Evolutionary conservation across 2,329 filamentous ascomycete species (phyloP), one percentile per base, ranked within the genome.

Genomic region (Ceratocystis eucalypticola): DNA sequence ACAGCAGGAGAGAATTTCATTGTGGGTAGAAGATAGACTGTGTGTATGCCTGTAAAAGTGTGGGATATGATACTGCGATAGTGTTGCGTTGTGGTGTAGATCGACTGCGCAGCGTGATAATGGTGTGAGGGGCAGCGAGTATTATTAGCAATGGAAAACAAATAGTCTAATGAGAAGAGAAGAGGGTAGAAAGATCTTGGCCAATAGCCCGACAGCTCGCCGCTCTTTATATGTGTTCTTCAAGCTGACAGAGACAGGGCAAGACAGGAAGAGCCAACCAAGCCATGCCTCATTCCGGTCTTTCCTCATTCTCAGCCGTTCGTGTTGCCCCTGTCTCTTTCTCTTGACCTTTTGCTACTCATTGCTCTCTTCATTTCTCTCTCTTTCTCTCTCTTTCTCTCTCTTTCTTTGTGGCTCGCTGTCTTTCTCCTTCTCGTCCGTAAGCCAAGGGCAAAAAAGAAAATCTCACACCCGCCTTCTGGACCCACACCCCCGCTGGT

Each of bases 1-100:
- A 71, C 69, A 37, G 53, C 41, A 70, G 71, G 71, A 71, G 74
- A 72, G 73, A 76, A 74, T 74, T 76, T 76, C 76, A 77, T 77
- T 66, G 28, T 64, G 66, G 25, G 71, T 71, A 20, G 7, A 6
- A 22, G n/a, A 10, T 1, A 22, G 20, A 10, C 3, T 20, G n/a
- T 8, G 17, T 8, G 17, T 5, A 1, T 3, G 22, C 25, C 4
- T 50, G 22, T 50, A 50, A 10, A 41, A 12, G 10, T 20, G 10
- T 6, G 10, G 28, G 22, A 57, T 30, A n/a, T 30, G 12, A 57
- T 30, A 17, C 30, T 17, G 17, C 3, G 25, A 28, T 15, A 25
- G 20, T 2, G 12, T n/a, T 17, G 22, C 12, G 53, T 12, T 28
- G 3, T 17, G 53, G 22, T 10, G 22, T 15, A 28, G 5, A 30